Evolutionary conservation across 2,329 filamentous ascomycete species (phyloP).

Genomic region (Pyrenochaeta sp.): DNA sequence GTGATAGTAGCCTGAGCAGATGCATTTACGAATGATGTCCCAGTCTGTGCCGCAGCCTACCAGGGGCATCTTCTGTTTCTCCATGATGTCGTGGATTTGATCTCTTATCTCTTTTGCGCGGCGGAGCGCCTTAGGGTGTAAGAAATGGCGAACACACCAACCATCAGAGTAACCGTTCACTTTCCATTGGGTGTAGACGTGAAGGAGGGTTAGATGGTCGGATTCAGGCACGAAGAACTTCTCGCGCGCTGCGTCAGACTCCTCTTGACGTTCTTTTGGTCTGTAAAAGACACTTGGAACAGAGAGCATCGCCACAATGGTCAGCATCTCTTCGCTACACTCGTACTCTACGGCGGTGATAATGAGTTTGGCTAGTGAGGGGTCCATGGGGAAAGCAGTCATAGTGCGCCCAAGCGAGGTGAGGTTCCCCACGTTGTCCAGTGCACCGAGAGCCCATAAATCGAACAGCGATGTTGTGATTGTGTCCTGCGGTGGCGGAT

Average conservation of each 20-base stretch:
- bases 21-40: constrained; percentile 94
- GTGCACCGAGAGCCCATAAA: constrained; percentile 91
- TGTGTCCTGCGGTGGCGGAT: constrained; percentile 95
- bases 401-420: constrained; percentile 88
- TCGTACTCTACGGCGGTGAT: constrained; percentile 90
- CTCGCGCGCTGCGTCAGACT: constrained; percentile 92
- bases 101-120: constrained; percentile 93
- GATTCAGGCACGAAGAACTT: constrained; percentile 99
- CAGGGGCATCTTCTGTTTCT: constrained; percentile 88
- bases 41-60: constrained; percentile 94
- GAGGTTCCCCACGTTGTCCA: constrained; percentile 93
- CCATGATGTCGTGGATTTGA: constrained; percentile 93
- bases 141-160: constrained; percentile 93
- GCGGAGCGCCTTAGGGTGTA: constrained; percentile 92
- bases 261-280: constrained; percentile 94
- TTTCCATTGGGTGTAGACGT: constrained; percentile 96
- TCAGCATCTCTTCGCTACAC: constrained; percentile 97
- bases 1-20: constrained; percentile 97
- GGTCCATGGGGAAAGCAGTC: constrained; percentile 99
- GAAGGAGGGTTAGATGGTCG: constrained; percentile 92
- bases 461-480: constrained; percentile 98
- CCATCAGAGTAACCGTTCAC: constrained; percentile 86
- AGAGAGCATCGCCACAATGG: constrained; percentile 96
- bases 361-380: constrained; percentile 90
- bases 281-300: constrained; percentile 97